Evolutionary conservation across 768 basidiomycete genomes (phyloP).

Genomic region (Amanita brunnescens): DNA sequence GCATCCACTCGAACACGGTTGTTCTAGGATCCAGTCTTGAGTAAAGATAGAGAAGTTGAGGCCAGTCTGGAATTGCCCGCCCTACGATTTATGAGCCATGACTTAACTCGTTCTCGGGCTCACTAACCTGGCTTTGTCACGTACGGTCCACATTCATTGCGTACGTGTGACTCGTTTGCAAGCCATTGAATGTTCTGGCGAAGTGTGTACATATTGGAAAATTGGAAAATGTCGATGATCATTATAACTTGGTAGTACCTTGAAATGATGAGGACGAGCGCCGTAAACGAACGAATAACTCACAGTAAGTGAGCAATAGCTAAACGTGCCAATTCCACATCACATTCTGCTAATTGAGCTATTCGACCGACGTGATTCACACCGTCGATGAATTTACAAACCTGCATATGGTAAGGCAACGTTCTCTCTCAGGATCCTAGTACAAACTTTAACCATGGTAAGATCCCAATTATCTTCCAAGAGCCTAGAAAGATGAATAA

Average conservation of each 20-base stretch:
- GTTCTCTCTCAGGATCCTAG: neutral
- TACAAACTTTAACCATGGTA: constrained; percentile 72
- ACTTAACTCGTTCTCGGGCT: neutral
- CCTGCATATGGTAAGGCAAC: constrained; percentile 27
- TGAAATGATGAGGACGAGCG: constrained; percentile 7
- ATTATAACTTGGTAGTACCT: constrained; percentile 97
- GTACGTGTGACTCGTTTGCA: constrained; percentile 76
- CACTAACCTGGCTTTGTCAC: constrained; percentile 65
- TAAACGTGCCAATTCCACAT: constrained; percentile 70
- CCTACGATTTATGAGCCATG: constrained; percentile 26
- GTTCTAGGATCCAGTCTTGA: constrained; percentile 77
- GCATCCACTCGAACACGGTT: constrained; percentile 85
- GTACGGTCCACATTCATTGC: constrained; percentile 87
- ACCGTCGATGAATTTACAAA: constrained; percentile 80
- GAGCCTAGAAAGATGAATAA: constrained; percentile 75
- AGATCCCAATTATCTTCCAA: constrained; percentile 94
- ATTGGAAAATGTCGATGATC: constrained; percentile 96
- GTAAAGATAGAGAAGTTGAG: constrained; percentile 78
- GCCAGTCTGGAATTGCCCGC: constrained; percentile 70
- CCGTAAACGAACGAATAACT: constrained; percentile 17
- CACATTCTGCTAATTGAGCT: constrained; percentile 86
- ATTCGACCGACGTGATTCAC: constrained; percentile 88
- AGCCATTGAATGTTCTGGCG: constrained; percentile 83
- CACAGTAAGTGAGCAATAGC: constrained; percentile 91
- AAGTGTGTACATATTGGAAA: constrained; percentile 94